Evolutionary conservation across 2,329 filamentous ascomycete species (phyloP), one percentile per base, ranked within the genome.

Genomic region (Phaeosphaeria sp.): DNA sequence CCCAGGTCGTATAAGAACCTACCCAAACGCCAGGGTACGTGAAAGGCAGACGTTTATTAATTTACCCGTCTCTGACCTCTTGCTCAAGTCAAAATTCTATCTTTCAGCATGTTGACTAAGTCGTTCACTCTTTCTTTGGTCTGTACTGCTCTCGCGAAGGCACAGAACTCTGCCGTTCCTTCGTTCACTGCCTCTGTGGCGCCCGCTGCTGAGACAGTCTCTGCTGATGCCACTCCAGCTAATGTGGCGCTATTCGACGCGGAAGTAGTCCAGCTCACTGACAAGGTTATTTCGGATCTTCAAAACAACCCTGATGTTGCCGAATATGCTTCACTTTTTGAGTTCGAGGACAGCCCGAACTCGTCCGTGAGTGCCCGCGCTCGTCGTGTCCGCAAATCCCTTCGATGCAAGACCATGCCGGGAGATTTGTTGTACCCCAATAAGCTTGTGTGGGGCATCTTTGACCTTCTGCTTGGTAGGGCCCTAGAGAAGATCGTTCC

Each of bases 291-390:
- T 36, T 47, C 63, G 10, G 52, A 63, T 17, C 58, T 72, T 17
- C 58, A 60, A 21, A 50, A 52, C n/a, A 64, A 66, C 41, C 52
- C 59, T 5, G 54, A 60, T 17, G 54, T 67, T 17, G 57, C 65
- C 1, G 52, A 69, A 22, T 67, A 68, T 52, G 69, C 67, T 21
- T 60, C 64, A 6, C 57, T 71, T 0, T 69, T 55, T 80, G 82
- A 48, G 72, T 85, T 74, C 33, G 70, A 56, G 15, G 64, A 72
- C 48, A 59, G 54, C 49, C 48, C 53, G 3, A 59, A 66, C 7
- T 56, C 63, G 2, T 62, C 49, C n/a, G 6, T 54, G 27, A 55
- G 49, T 10, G 55, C 42, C 6, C 56, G 56, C 6, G 22, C 56
- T 33, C 60, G 63, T 23, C 60, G 62, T 11, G 47, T 56, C 30